Conservation (phyloP, 495 filamentous ascomycete genomes). For the Massariosphaeria phaeospora region DNA sequence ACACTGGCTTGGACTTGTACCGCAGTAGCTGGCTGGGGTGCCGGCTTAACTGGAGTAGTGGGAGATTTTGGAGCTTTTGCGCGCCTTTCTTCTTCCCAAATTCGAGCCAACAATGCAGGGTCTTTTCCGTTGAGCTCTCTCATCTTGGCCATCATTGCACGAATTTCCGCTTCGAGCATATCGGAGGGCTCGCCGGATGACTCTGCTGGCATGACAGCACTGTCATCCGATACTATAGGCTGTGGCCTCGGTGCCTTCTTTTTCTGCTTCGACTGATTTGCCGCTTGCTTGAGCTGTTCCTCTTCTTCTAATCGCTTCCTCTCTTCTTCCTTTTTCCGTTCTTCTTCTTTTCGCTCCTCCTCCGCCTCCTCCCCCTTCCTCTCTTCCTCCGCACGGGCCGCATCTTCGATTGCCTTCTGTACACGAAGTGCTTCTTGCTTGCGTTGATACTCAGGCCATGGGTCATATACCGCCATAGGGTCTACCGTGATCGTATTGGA, state of each 20-base stretch:
- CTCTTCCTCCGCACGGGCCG: conserved; percentile 21
- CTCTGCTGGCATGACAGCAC: not conserved
- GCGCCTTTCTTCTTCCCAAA: conserved; percentile 41
- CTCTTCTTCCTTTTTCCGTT: conserved; percentile 17
- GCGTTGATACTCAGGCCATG: conserved; percentile 39
- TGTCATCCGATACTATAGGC: not conserved
- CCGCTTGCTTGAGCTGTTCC: conserved; percentile 10
- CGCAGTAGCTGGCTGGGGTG: conserved; percentile 12
- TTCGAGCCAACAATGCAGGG: conserved; percentile 38
- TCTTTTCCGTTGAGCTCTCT: conserved; percentile 41
- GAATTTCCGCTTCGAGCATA: conserved; percentile 31
- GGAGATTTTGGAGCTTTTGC: conserved; percentile 26
- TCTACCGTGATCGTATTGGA: conserved; percentile 37
- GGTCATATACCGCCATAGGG: conserved; percentile 44
- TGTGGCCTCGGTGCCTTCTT: conserved; percentile 7
- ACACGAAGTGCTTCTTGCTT: conserved; percentile 23
- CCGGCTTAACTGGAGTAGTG: not conserved
- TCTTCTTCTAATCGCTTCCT: conserved; percentile 20
- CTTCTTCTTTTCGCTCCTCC: conserved; percentile 15
- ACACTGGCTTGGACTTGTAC: conserved; percentile 3
- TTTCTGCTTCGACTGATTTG: not conserved
- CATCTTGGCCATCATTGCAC: conserved; percentile 42
- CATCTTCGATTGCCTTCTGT: conserved; percentile 27
- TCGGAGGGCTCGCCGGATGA: not conserved
- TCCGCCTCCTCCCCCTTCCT: conserved; percentile 16